Evolutionary conservation across 2,329 filamentous ascomycete species (phyloP), one percentile per base, ranked within the genome.

Genomic region (Corniculantispora saksenae): DNA sequence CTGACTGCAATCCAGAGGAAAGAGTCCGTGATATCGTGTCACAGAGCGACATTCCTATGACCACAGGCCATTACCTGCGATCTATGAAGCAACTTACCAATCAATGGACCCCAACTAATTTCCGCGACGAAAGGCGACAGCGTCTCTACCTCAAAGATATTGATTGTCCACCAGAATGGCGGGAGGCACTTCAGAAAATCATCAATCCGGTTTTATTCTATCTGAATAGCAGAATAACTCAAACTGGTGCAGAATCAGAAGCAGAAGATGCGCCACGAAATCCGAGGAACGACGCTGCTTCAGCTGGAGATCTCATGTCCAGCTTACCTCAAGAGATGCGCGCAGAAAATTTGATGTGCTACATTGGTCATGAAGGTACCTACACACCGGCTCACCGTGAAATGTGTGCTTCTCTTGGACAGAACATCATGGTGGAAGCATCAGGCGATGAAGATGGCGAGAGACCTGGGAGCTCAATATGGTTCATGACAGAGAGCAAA

Each of bases 401-500:
- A 76, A 99, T 99, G 95, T 99, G 95, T 77, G 95, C 93, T 15
- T 97, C 91, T 43, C 80, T 98, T 15, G 94, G 95, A 0, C 95
- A 99, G 70, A 99, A 99, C 73, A 94, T 99, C 71, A 98, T 99
- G 95, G 93, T 99, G 2, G 93, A 97, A 69, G 89, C 93, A 2
- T 98, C 94, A 1, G 81, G 87, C 3, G 81, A 86, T 21, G 86
- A 89, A 63, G 83, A 91, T 59, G 92, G 91, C 5, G 92, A 95
- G 73, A 91, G 89, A 68, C 86, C 91, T 1, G 95, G 95, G 1
- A 97, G 92, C 63, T 97, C 95, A 0, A 87, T 99, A 45, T 99
- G 95, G 95, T 97, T 98, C 75, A 98, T 99, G 95, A 98, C 95
- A 0, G 93, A 97, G 75, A 93, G 89, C 43, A 96, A 95, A 72